Evolutionary conservation across 2,329 filamentous ascomycete species (phyloP), one percentile per base, ranked within the genome.

Genomic region (Penicillium aurantiogriseum): DNA sequence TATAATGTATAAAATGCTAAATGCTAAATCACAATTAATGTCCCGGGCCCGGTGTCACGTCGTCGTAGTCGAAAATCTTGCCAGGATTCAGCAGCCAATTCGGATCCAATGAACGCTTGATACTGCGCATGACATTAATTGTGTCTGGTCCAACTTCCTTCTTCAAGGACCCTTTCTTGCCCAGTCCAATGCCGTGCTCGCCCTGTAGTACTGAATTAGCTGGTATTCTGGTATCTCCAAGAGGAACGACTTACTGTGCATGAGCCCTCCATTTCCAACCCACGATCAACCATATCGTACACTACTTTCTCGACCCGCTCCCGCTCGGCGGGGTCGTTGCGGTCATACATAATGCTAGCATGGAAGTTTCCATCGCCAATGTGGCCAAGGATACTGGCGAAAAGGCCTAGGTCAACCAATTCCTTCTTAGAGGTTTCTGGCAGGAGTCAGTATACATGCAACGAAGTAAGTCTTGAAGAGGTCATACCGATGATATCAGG

Each of bases 351-450:
- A 75, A 97, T 94, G 70, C 88, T 90, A 71, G 92, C 88, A 73
- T 97, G 92, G 78, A 97, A 97, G 74, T 97, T 97, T 38, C 92
- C 92, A 70, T 96, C 92, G 13, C 92, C 92, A 56, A 97, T 88
- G 69, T 97, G 92, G 3, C 92, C 92, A 4, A 97, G 79, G 29
- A 96, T 90, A 67, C 89, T 92, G 1, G 91, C 91, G 71, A 96
- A 96, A 2, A 96, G 77, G 0, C 91, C 91, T 11, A 96, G 80
- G 13, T 91, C 86, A 68, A 93, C 89, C 82, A 96, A 88, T 69
- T 96, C 91, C 71, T 90, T 89, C 78, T 96, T 96, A 61, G 90
- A 92, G 43, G 91, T 81, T 71, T 96, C 92, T 79, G 83, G 3
- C 6, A 11, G 21, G 4, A 3, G 39, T 67, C 45, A 71, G 67